phyloP scores from a whole-genome alignment of 768 basidiomycete genomes.

The Neoboletus magnificus region DNA sequence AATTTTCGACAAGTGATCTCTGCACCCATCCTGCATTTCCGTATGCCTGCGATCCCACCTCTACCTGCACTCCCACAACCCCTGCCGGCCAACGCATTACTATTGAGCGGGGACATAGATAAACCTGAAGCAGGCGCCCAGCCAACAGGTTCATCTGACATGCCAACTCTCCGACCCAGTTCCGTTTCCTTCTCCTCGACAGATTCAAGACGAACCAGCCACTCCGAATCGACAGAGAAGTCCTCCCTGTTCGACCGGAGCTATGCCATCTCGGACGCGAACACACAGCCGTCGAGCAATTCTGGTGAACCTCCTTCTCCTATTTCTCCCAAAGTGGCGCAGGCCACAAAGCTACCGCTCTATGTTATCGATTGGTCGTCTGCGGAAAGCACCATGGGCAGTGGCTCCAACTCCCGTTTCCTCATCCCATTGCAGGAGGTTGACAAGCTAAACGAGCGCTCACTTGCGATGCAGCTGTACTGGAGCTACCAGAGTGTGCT shows the following conservation, averaged over 20 bases:
- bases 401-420: conserved; percentile 30
- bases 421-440: conserved; percentile 43
- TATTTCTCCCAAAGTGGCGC: conserved; percentile 5
- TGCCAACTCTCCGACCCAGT: conserved; percentile 33
- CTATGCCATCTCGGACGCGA: conserved; percentile 25
- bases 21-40: conserved; percentile 59
- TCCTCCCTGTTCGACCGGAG: conserved; percentile 31
- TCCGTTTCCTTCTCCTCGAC: conserved; percentile 55
- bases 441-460: conserved; percentile 50
- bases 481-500: conserved; percentile 58
- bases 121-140: conserved; percentile 23
- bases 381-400: conserved; percentile 40
- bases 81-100: conserved; percentile 25
- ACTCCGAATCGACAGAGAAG: conserved; percentile 33
- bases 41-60: conserved; percentile 71
- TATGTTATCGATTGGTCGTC: conserved; percentile 48
- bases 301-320: conserved; percentile 23
- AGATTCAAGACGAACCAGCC: conserved; percentile 34
- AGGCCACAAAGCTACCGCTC: conserved; percentile 23
- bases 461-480: conserved; percentile 69
- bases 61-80: conserved; percentile 42
- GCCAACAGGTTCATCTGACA: conserved; percentile 10
- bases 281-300: conserved; percentile 21
- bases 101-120: conserved; percentile 25
- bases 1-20: conserved; percentile 65